Conservation (phyloP, 2,329 filamentous ascomycete genomes). For the Trichothecium roseum region DNA sequence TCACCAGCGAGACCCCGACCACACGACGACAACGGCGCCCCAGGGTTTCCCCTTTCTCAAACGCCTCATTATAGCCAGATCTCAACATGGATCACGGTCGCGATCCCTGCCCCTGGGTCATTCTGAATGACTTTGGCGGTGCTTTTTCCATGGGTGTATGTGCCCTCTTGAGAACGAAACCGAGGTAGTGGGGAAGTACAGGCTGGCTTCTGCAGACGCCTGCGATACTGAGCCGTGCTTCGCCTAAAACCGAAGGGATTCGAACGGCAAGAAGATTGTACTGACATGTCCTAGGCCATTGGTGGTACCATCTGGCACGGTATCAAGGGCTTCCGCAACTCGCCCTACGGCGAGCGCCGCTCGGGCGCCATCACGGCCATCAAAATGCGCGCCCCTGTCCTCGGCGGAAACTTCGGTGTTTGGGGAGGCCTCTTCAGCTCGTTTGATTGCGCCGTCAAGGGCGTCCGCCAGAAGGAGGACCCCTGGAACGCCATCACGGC, state of each 20-base stretch:
- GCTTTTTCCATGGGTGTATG: conserved; percentile 93
- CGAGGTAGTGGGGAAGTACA: background rate
- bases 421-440: conserved; percentile 96
- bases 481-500: conserved; percentile 97
- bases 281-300: conserved; percentile 43
- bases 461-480: conserved; percentile 90
- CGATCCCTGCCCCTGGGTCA: conserved; percentile 95
- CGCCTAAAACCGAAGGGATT: background rate
- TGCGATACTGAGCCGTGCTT: too few species aligned
- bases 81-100: conserved; percentile 78
- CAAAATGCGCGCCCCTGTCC: conserved; percentile 90
- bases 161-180: conserved; percentile 2
- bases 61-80: background rate
- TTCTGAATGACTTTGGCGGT: conserved; percentile 94
- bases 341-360: conserved; percentile 83
- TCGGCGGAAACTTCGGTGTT: conserved; percentile 95
- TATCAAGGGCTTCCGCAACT: conserved; percentile 88
- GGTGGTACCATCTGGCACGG: conserved; percentile 89
- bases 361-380: conserved; percentile 95
- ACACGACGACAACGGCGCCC: too few species aligned
- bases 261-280: conserved; percentile 4
- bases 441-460: conserved; percentile 95
- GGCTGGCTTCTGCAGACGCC: too few species aligned
- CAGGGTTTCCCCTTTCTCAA: too few species aligned
- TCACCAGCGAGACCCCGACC: too few species aligned